These are phyloP conservation scores for Scalesia atractyloides DNA, from an alignment of 129 eudicot genomes.

Conservation along the genomic window DNA sequence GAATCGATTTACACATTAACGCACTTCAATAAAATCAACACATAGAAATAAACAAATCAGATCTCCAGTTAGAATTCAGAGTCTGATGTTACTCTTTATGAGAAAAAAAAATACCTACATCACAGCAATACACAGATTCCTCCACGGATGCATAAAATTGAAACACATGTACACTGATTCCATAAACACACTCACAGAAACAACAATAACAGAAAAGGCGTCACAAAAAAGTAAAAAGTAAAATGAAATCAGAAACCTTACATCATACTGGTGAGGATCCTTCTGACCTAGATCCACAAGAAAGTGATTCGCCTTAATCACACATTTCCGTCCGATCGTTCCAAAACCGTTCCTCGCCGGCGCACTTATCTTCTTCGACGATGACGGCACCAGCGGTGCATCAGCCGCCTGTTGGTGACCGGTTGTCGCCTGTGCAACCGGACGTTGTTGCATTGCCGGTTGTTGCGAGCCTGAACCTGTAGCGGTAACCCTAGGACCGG, in stretches of 20 bases:
- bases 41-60: background rate
- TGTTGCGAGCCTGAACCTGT: constrained; percentile 4
- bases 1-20: background rate
- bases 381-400: constrained; percentile 34
- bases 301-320: no score
- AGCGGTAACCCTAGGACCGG: background rate
- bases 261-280: constrained; percentile 67
- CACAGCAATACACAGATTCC: background rate
- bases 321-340: no score
- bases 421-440: constrained; percentile 18
- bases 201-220: background rate
- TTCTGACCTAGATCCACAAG: no score
- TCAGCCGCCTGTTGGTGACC: constrained; percentile 9
- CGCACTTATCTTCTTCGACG: constrained; percentile 33
- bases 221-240: background rate
- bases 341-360: no score
- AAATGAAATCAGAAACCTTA: constrained; percentile 22
- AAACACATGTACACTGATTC: background rate
- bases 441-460: constrained; percentile 17
- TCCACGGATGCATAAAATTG: background rate
- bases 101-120: no score
- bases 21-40: constrained; percentile 10
- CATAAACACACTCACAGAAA: background rate
- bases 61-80: background rate
- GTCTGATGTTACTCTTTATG: background rate